Base-by-base conservation (phyloP, 2,329 filamentous ascomycete species). In the Atkinsonella hypoxylon region DNA sequence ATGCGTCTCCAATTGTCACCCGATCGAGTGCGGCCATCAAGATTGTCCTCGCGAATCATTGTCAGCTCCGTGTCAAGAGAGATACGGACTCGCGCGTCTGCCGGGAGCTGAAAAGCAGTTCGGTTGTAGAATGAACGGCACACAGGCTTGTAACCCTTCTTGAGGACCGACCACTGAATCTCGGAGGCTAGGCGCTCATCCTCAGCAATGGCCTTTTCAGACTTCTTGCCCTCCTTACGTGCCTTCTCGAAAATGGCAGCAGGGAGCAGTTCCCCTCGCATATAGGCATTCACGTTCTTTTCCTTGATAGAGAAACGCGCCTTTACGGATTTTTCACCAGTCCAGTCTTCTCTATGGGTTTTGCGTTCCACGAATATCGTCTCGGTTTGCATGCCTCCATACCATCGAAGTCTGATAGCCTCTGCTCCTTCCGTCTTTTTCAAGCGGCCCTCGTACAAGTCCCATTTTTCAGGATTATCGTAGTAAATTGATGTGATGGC, bases 401-500 rank as follows among this genome's bases (percentile, higher is more conserved):
- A 98, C 93, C 93, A 98, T 57, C 93, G 81, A 53, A 98, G 76
- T 63, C 93, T 89, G 58, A 97, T 95, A 6, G 93, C 93, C 70
- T 98, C 93, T 2, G 93, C 93, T 46, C 93, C 93, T 67, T 98
- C 93, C 0, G 89, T 95, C 78, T 98, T 98, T 75, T 96, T 95
- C 61, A 98, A 70, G 47, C 93, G 87, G 13, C 93, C 93, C 65
- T 89, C 81, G 67, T 98, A 98, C 48, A 98, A 73, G 55, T 96
- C 89, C 86, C 90, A 98, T 22, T 79, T 94, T 4, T 95, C 82
- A 0, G 89, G 82, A 65, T 97, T 98, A 66, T 98, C 93, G 66
- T 89, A 98, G 74, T 98, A 98, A 59, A 98, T 96, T 45, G 93
- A 98, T 0, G 93, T 95, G 62, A 98, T 98, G 55, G 93, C 93